Evolutionary conservation across 805 yeast genomes (phyloP), one percentile per base, ranked within the genome.

Genomic region (Priceomyces melissophilus): DNA sequence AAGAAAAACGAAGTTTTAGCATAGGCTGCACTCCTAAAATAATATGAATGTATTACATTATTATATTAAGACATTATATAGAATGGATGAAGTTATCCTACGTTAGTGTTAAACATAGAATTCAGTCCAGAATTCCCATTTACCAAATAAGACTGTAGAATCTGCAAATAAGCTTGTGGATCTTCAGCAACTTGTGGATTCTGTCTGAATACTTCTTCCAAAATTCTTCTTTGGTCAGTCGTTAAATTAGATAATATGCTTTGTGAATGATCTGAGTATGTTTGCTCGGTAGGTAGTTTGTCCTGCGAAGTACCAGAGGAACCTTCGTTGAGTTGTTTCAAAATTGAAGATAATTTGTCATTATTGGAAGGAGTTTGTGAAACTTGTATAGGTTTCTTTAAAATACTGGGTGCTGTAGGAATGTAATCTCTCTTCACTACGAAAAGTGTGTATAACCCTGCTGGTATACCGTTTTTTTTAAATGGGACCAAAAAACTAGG

Each of bases 391-490:
- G 40, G 17, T n/a, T 37, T 37, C 35, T 47, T 46, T 9, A 43
- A 30, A n/a, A 43, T 57, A 32, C 63, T 49, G 15, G 49, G 49
- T 5, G 52, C 53, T 15, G 43, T 32, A 2, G 69, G 64, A 14
- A 45, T 44, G 39, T 68, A 65, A 40, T 63, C 71, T 40, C 61
- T 61, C 45, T 61, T 61, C 15, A 68, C 71, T 3, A 67, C 67
- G 45, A 55, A 67, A 6, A 69, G 43, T 3, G 65, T 69, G 50
- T 53, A 63, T 37, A 65, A 46, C 1, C 69, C 69, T 3, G 46
- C 47, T 14, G 44, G 42, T 33, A 43, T 40, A 31, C 40, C 54
- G 17, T 33, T 25, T 31, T 45, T 45, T 32, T 45, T 42, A 12
- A 53, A 32, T 1, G 30, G 37, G 11, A 33, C 14, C 32, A 63